Conservation (phyloP, 768 basidiomycete species). For the Boletus pseudo-olivaceus region DNA sequence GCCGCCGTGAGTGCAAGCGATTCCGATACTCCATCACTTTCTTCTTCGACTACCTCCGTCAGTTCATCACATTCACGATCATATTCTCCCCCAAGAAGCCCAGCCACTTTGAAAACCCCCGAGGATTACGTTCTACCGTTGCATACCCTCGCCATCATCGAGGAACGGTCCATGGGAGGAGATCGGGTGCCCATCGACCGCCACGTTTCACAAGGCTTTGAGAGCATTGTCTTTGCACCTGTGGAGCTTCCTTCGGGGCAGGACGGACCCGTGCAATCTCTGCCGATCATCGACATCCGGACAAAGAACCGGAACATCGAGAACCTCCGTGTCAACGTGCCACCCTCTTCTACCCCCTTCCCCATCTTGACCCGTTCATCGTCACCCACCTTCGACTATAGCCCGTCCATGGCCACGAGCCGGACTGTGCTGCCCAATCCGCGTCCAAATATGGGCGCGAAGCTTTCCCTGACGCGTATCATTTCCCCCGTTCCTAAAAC, state of each 20-base stretch:
- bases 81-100: constrained; percentile 34
- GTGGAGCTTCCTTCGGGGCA: constrained; percentile 10
- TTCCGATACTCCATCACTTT: constrained; percentile 49
- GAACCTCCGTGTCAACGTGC: constrained; percentile 30
- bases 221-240: constrained; percentile 23
- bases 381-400: constrained; percentile 9
- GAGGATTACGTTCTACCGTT: constrained; percentile 25
- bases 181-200: constrained; percentile 9
- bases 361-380: constrained; percentile 16
- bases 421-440: background rate
- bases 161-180: constrained; percentile 33
- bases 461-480: constrained; percentile 27
- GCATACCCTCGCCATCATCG: constrained; percentile 36
- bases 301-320: constrained; percentile 29
- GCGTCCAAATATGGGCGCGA: constrained; percentile 13
- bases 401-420: background rate
- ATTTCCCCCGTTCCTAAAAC: constrained; percentile 23
- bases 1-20: constrained; percentile 33
- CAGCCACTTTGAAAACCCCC: constrained; percentile 31
- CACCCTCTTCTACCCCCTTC: constrained; percentile 15
- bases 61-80: constrained; percentile 36
- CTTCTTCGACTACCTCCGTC: constrained; percentile 38
- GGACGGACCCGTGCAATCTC: constrained; percentile 19
- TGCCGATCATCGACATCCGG: constrained; percentile 5
- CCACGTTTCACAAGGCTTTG: constrained; percentile 17